These are phyloP conservation scores for Alternaria longipes DNA, from an alignment of 2,329 filamentous ascomycete species.

Conservation along the genomic window DNA sequence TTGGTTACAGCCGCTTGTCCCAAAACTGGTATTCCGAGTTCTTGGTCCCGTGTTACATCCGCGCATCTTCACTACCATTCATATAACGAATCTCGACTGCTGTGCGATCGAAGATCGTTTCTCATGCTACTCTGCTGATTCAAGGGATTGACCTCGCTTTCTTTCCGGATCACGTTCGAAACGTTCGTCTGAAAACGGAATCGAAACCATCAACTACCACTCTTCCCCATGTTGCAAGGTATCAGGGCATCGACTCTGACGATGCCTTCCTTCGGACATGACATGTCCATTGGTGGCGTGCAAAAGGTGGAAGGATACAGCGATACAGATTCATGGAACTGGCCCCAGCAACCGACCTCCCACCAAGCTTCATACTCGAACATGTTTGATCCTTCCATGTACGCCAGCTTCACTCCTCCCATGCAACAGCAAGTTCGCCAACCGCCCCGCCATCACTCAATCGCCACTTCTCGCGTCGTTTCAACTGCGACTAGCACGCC, in stretches of 20 bases:
- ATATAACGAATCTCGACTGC: neutral
- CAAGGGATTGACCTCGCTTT: neutral
- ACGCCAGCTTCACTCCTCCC: conserved; percentile 37
- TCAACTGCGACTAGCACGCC: conserved; percentile 39
- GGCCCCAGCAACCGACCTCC: conserved; percentile 39
- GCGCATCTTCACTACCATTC: neutral
- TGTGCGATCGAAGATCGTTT: conserved; percentile 7
- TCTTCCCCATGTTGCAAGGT: conserved; percentile 50
- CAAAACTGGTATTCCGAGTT: neutral
- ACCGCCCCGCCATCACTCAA: conserved; percentile 42
- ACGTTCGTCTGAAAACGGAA: conserved; percentile 11
- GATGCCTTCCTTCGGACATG: conserved; percentile 49
- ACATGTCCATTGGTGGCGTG: conserved; percentile 43
- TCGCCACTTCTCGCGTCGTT: conserved; percentile 41
- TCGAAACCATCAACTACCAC: conserved; percentile 2
- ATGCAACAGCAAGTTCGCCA: conserved; percentile 32
- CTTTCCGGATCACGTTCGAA: neutral
- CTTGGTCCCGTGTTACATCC: neutral
- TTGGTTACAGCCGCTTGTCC: neutral
- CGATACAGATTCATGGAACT: conserved; percentile 44
- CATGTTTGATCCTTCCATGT: conserved; percentile 45
- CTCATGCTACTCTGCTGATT: conserved; percentile 11
- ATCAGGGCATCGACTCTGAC: conserved; percentile 46
- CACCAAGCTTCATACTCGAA: conserved; percentile 35
- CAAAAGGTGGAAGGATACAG: conserved; percentile 47